Conservation (phyloP, 106 monocot genomes). For the Agapanthus africanus region DNA sequence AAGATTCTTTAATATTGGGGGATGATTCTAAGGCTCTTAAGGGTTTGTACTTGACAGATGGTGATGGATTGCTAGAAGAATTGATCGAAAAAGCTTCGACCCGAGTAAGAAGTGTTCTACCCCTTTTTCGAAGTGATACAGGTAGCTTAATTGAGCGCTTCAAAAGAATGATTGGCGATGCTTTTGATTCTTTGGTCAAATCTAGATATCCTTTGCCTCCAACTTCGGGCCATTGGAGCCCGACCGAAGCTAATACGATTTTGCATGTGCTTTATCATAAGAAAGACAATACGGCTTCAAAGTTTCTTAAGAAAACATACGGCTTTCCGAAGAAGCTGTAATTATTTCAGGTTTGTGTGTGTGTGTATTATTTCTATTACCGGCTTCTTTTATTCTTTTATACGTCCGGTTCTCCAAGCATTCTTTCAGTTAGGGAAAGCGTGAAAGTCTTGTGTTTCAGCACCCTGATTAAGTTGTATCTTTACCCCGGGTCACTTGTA, state of each 20-base stretch:
- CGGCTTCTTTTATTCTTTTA: too few species aligned
- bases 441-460: too few species aligned
- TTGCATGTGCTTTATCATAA: constrained; percentile 71
- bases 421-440: too few species aligned
- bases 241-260: constrained; percentile 72
- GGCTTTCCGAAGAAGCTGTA: constrained; percentile 67
- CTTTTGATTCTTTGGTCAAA: constrained; percentile 25
- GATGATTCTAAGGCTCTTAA: constrained; percentile 58
- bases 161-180: constrained; percentile 36
- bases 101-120: constrained; percentile 44
- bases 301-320: constrained; percentile 90
- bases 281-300: constrained; percentile 73
- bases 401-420: too few species aligned
- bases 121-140: constrained; percentile 41
- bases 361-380: too few species aligned
- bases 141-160: constrained; percentile 47
- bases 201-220: constrained; percentile 51
- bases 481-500: too few species aligned
- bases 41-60: constrained; percentile 55
- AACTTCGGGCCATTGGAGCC: constrained; percentile 79
- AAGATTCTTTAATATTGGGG: constrained; percentile 48
- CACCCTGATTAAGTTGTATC: too few species aligned
- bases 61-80: constrained; percentile 66
- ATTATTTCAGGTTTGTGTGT: too few species aligned
- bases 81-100: constrained; percentile 55